Evolutionary conservation across 345 rosid genomes (phyloP).

Genomic region (Toxicodendron radicans): DNA sequence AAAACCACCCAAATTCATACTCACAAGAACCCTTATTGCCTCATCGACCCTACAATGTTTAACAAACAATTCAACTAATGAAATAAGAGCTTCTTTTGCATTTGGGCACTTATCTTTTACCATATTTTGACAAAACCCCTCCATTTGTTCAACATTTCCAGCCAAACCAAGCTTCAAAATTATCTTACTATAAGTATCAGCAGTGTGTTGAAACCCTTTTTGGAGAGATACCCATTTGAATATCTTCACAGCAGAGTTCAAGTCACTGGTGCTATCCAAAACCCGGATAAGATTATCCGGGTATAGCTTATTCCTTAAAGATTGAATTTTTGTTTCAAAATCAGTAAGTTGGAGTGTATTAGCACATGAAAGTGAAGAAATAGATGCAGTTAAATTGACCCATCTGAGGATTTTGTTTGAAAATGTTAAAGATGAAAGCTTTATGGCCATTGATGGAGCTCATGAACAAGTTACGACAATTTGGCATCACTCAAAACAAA

Average conservation of each 20-base stretch:
- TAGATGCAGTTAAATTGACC: constrained; percentile 23
- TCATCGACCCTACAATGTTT: constrained; percentile 32
- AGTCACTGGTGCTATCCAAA: constrained; percentile 39
- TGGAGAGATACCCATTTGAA: constrained; percentile 57
- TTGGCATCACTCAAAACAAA: background rate
- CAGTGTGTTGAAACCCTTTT: constrained; percentile 43
- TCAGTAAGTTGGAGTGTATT: constrained; percentile 20
- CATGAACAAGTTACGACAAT: constrained; percentile 4
- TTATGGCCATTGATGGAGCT: constrained; percentile 29
- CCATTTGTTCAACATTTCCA: constrained; percentile 42
- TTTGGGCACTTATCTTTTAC: constrained; percentile 34
- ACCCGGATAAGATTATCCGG: constrained; percentile 43
- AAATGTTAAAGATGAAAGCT: constrained; percentile 34
- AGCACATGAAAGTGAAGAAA: constrained; percentile 41
- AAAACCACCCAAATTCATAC: constrained; percentile 36
- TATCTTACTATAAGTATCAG: constrained; percentile 43
- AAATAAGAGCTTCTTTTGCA: constrained; percentile 31
- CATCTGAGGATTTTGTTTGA: constrained; percentile 30
- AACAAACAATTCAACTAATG: constrained; percentile 40
- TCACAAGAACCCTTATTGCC: constrained; percentile 40
- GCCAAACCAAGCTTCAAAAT: constrained; percentile 54
- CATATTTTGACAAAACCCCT: constrained; percentile 40
- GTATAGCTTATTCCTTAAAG: constrained; percentile 32
- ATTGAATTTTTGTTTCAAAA: constrained; percentile 37
- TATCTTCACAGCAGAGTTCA: constrained; percentile 41